These are phyloP conservation scores for Carnegiea gigantea DNA, from an alignment of 179 eudicot species.

Conservation along the genomic window DNA sequence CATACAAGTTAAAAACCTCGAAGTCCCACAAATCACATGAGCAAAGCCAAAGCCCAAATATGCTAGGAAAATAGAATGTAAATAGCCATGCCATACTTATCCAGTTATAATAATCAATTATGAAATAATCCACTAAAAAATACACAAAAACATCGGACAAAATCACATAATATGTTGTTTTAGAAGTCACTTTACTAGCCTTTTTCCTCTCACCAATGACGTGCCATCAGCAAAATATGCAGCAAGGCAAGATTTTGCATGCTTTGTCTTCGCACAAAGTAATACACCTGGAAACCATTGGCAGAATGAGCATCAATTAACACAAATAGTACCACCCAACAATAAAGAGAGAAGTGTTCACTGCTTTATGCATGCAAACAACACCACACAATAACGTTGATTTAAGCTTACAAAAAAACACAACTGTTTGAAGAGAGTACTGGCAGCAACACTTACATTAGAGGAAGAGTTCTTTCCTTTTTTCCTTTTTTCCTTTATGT, in stretches of 20 bases:
- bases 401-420: neutral
- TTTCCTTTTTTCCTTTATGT: too few species aligned
- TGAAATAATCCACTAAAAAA: neutral
- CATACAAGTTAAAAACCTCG: neutral
- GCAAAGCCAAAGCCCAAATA: neutral
- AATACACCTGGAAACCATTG: slow-evolving; percentile 59
- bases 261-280: slow-evolving; percentile 95
- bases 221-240: slow-evolving; percentile 89
- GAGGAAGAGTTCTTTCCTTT: neutral
- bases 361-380: neutral
- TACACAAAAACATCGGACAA: neutral
- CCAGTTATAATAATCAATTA: neutral
- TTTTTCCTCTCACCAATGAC: slow-evolving; percentile 46
- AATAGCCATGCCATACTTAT: neutral
- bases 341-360: neutral
- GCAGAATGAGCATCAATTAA: neutral
- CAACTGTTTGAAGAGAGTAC: too few species aligned
- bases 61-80: neutral
- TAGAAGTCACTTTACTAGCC: slow-evolving; percentile 43
- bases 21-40: neutral
- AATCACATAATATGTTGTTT: neutral
- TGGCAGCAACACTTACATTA: neutral
- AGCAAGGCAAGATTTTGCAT: slow-evolving; percentile 72
- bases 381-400: neutral
- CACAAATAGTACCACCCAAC: slow-evolving; percentile 5